Conservation (phyloP, 169 alveolate genomes). For the Eimeria tenella region DNA sequence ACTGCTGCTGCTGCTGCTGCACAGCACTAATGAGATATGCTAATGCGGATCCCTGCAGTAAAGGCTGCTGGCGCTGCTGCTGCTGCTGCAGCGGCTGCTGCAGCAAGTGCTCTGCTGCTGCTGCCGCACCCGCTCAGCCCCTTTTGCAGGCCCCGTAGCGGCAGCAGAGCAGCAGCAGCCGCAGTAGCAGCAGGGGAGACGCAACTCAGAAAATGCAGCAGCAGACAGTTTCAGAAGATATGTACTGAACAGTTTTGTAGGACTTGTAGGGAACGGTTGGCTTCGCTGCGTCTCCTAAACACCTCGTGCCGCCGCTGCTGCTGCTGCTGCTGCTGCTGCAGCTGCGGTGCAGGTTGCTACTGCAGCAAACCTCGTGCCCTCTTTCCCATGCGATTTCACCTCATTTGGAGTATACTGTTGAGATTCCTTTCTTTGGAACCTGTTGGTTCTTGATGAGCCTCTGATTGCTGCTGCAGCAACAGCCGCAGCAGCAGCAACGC, state of each 20-base stretch:
- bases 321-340: conserved; percentile 13
- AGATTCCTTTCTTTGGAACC: background rate
- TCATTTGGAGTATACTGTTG: background rate
- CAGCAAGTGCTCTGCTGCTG: background rate
- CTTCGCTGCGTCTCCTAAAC: background rate
- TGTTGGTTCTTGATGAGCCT: background rate
- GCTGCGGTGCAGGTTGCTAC: background rate
- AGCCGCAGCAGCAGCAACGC: conserved; percentile 29
- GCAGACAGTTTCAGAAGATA: background rate
- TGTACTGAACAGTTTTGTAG: background rate
- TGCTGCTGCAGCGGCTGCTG: conserved; percentile 30
- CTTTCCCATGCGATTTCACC: background rate
- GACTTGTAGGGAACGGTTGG: background rate
- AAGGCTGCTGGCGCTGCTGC: conserved; percentile 9
- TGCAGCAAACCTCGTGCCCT: background rate
- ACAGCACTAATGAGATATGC: background rate
- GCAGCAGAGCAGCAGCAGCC: conserved; percentile 44
- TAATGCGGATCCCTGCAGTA: too few species aligned
- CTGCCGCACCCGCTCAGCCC: conserved; percentile 51
- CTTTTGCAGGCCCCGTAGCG: background rate
- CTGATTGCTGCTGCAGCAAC: background rate
- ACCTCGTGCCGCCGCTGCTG: background rate
- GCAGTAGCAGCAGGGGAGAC: conserved; percentile 15
- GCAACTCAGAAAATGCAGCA: background rate
- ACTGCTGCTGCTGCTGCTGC: background rate